A percentile compares a stretch with the other conserved stretches of the same genome.
Conservation (phyloP, 495 filamentous ascomycete species). For the Daldinia bambusicola region DNA sequence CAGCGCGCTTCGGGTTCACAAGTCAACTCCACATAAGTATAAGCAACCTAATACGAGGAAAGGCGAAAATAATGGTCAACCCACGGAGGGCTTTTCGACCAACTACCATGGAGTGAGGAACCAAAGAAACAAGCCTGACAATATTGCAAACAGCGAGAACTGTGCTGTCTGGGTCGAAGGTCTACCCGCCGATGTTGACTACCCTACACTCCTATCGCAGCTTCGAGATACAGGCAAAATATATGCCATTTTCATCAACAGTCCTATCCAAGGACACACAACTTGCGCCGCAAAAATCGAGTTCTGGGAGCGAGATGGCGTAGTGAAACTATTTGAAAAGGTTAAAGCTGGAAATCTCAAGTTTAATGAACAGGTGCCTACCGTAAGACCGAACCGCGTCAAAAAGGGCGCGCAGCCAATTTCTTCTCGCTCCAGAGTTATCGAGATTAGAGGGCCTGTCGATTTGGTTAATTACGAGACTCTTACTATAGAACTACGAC, state of each 20-base stretch:
- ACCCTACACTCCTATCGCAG: neutral
- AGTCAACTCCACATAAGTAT: neutral
- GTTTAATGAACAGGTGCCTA: neutral
- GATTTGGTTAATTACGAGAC: neutral
- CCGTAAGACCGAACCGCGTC: neutral
- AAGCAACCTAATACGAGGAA: neutral
- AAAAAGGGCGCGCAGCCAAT: neutral
- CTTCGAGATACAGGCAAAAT: neutral
- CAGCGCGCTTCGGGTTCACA: neutral
- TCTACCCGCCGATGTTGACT: neutral
- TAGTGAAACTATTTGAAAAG: neutral
- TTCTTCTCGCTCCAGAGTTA: neutral
- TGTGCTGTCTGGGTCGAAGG: constrained; percentile 1
- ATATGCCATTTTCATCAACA: constrained; percentile 1
- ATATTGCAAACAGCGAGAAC: neutral
- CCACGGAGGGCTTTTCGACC: neutral
- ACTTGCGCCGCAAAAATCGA: neutral
- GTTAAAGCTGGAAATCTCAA: neutral
- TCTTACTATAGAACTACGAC: neutral
- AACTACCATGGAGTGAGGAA: neutral
- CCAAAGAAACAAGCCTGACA: neutral
- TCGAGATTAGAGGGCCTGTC: neutral
- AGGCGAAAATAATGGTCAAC: neutral
- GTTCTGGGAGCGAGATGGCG: neutral
- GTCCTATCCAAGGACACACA: neutral